These are phyloP conservation scores for Epichloe elymi DNA, from an alignment of 2,329 filamentous ascomycete species.

Conservation along the genomic window DNA sequence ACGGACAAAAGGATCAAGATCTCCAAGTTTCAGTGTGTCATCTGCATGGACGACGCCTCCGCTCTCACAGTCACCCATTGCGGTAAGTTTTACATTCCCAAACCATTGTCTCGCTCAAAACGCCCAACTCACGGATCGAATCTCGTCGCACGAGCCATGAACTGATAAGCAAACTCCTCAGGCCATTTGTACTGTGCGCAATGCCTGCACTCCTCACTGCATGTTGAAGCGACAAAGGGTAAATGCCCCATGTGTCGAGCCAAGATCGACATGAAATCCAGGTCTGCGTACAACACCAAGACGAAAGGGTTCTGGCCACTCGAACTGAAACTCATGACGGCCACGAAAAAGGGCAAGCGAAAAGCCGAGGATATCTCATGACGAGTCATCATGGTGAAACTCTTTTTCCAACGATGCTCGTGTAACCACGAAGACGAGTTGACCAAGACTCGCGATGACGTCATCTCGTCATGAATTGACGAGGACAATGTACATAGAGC, in stretches of 20 bases:
- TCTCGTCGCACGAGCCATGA: not conserved
- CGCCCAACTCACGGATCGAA: no score
- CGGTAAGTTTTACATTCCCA: slow-evolving; percentile 33
- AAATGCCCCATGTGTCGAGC: slow-evolving; percentile 52
- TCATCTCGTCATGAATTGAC: no score
- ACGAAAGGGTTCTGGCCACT: slow-evolving; percentile 44
- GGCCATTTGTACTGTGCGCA: slow-evolving; percentile 52
- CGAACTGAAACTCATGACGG: slow-evolving; percentile 49
- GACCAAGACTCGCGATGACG: no score
- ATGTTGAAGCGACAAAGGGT: slow-evolving; percentile 40
- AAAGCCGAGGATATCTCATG: slow-evolving; percentile 19
- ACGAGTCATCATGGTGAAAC: not conserved
- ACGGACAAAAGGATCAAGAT: slow-evolving; percentile 39
- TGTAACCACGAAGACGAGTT: no score
- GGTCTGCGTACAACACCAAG: slow-evolving; percentile 27
- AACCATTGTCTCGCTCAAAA: no score
- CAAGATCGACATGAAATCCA: slow-evolving; percentile 37
- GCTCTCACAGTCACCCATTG: slow-evolving; percentile 51
- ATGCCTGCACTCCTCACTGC: slow-evolving; percentile 47
- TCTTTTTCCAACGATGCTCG: no score
- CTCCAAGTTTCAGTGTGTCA: slow-evolving; percentile 48
- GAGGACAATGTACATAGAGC: no score
- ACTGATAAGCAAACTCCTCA: not conserved
- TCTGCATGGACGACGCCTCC: slow-evolving; percentile 51
- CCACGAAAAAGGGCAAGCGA: slow-evolving; percentile 35